Base-by-base conservation (phyloP, 192 early-diverging fungal genomes). In the Chytriomyces hyalinus region DNA sequence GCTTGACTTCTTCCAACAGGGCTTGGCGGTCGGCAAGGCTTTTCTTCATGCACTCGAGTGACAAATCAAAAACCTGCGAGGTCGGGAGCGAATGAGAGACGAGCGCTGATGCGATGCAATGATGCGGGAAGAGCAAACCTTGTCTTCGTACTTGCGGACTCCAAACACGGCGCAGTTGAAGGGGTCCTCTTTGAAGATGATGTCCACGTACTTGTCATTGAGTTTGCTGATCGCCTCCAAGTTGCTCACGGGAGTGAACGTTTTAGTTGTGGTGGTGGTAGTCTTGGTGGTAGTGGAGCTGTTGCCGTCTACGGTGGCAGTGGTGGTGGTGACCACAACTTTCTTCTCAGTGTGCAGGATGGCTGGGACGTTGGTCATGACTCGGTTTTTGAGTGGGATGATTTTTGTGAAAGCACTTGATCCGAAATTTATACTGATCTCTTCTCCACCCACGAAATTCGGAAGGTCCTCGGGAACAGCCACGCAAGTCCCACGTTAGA, bases 131-230 rank as follows among this genome's bases (percentile, higher is more conserved):
- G 1, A 36, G 64, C 17, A 15, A 24, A 65, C 64, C 24, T 65
- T 0, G 62, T 65, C 62, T 64, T 70, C 68, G 43, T 72, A 24
- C n/a, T 47, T 26, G 49, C 69, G 67, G 43, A 78, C 17, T 10
- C 67, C 62, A 51, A 78, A 78, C 17, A 26, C 17, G 9, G 62
- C 49, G 44, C 57, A 70, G 8, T 9, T 24, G 73, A 26, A 47
- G n/a, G 75, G 75, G 20, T 45, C 49, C 17, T 10, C 22, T 28
- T 51, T 6, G 75, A 76, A 50, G 13, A 65, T 4, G 0, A 65
- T 46, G 75, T 76, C 75, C 44, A 76, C 62, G 63, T 49, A 44
- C 43, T 36, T 65, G 63, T 76, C 75, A 49, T 49, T 64, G 63
- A 76, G 61, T 13, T n/a, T 63, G 17, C 43, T 67, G 63, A 76